Evolutionary conservation across 176 grass and related monocot species (phyloP).

Genomic region (Eragrostis curvula): DNA sequence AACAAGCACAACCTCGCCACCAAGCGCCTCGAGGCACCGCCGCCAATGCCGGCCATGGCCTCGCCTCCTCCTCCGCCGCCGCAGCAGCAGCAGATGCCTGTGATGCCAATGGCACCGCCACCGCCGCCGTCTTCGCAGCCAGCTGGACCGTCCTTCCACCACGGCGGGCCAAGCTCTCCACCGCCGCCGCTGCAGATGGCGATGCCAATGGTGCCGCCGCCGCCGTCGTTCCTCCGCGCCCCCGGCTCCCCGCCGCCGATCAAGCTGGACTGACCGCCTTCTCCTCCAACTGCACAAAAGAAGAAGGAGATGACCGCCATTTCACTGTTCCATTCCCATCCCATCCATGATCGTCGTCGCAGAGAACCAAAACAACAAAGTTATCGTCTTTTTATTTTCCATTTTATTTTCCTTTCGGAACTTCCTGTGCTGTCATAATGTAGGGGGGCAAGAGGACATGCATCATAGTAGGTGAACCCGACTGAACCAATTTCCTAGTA

Average conservation of each 20-base stretch:
- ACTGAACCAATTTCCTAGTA: constrained; percentile 7
- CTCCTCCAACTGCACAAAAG: not conserved
- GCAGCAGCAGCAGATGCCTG: constrained; percentile 47
- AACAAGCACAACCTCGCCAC: constrained; percentile 94
- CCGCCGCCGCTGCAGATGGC: not conserved
- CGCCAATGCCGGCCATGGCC: not conserved
- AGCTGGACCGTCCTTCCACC: constrained; percentile 32
- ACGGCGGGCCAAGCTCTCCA: constrained; percentile 11
- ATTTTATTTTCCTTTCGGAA: not conserved
- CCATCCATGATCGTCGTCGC: not conserved
- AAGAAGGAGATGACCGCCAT: constrained; percentile 26
- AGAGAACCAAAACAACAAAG: not conserved
- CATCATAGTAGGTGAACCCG: constrained; percentile 25
- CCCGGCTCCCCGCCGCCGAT: constrained; percentile 11
- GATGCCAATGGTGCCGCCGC: not conserved
- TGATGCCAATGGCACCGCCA: not conserved
- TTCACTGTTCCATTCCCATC: constrained; percentile 51
- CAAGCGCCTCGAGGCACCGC: constrained; percentile 30
- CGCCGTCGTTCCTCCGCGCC: constrained; percentile 10
- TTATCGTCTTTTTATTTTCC: constrained; percentile 22
- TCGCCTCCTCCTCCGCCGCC: not conserved
- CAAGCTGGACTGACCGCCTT: constrained; percentile 39
- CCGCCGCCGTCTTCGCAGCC: not conserved
- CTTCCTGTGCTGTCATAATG: constrained; percentile 30
- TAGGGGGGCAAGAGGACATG: constrained; percentile 46